Conservation (phyloP, 352 stramenopile species). For the Aphanomyces invadans region DNA sequence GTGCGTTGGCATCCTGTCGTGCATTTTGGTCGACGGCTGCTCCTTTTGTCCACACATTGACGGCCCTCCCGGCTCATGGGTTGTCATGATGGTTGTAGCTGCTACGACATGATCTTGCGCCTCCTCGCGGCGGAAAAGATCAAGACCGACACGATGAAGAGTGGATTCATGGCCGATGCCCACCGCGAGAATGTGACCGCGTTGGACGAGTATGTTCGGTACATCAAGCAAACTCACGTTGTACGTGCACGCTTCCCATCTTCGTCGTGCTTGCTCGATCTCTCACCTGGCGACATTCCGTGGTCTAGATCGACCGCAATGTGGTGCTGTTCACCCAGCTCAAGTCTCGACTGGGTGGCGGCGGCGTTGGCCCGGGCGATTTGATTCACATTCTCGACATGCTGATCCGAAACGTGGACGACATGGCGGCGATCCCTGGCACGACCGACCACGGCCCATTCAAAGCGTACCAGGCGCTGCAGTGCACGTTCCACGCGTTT, state of each 20-base stretch:
- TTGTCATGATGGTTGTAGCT: conserved; percentile 23
- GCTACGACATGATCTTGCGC: conserved; percentile 62
- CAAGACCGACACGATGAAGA: conserved; percentile 30
- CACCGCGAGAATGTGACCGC: conserved; percentile 22
- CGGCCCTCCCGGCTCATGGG: not conserved
- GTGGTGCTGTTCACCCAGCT: conserved; percentile 59
- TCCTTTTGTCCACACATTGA: no score
- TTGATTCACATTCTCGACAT: conserved; percentile 76
- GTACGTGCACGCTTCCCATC: not conserved
- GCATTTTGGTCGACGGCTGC: no score
- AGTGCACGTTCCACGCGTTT: conserved; percentile 56
- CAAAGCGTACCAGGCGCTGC: conserved; percentile 62
- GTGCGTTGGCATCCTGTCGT: no score
- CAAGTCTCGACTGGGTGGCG: conserved; percentile 35
- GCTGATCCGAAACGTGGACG: conserved; percentile 69
- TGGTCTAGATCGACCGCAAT: conserved; percentile 53
- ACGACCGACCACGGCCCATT: conserved; percentile 36
- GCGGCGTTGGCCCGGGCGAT: conserved; percentile 44
- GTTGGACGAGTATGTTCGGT: conserved; percentile 69
- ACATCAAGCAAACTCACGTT: conserved; percentile 53
- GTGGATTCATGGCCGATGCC: conserved; percentile 18
- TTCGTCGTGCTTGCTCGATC: not conserved
- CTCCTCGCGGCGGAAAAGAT: conserved; percentile 52
- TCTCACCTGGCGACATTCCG: no score
- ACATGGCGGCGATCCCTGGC: conserved; percentile 58